These are phyloP conservation scores for Acer campestre DNA, from an alignment of 345 rosid species.

Conservation along the genomic window DNA sequence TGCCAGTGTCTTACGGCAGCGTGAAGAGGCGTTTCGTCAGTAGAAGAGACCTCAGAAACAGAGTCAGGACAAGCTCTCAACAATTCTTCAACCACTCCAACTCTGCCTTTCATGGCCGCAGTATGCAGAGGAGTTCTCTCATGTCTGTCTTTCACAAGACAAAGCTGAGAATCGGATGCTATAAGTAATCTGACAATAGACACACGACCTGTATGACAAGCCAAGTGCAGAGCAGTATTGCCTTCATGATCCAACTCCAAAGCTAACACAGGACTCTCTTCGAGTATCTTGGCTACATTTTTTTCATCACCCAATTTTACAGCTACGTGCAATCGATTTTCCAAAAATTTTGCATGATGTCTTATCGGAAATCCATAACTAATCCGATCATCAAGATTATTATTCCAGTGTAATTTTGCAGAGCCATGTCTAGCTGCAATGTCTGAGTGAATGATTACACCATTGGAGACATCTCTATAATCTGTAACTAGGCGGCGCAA, in stretches of 20 bases:
- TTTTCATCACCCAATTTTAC: not conserved
- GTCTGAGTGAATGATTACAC: too few species aligned
- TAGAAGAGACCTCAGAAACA: not conserved
- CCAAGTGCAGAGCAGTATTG: constrained; percentile 10
- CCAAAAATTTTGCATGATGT: not conserved
- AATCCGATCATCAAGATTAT: not conserved
- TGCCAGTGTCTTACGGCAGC: not conserved
- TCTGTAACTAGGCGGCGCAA: not conserved
- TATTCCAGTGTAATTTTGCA: not conserved
- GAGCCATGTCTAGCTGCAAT: not conserved
- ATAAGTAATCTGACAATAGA: not conserved
- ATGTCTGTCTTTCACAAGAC: not conserved
- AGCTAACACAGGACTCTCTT: not conserved
- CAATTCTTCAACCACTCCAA: not conserved
- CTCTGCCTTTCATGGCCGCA: constrained; percentile 3
- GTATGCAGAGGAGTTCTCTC: constrained; percentile 8
- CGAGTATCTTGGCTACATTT: not conserved
- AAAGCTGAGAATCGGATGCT: not conserved
- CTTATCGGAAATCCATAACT: not conserved
- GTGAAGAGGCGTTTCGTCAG: constrained; percentile 5
- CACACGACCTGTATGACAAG: not conserved
- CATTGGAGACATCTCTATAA: not conserved
- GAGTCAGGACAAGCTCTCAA: not conserved
- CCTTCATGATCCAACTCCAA: not conserved
- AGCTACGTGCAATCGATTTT: not conserved